phyloP scores from a whole-genome alignment of 2,329 filamentous ascomycete genomes.

The Sclerotinia glacialis region DNA sequence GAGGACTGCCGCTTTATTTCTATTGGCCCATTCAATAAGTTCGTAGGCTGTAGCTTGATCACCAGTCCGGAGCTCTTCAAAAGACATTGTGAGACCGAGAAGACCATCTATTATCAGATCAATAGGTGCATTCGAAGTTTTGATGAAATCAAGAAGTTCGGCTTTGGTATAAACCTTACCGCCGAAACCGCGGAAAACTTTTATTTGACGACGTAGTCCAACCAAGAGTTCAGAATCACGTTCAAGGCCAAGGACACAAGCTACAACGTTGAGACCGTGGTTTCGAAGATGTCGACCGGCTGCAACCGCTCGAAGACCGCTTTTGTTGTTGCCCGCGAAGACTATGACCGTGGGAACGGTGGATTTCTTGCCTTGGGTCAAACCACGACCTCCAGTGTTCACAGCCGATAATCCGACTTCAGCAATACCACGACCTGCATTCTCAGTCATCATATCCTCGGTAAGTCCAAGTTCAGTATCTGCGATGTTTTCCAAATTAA shows the following conservation, averaged over 20 bases:
- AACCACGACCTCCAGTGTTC: slow-evolving; percentile 41
- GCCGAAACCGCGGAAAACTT: slow-evolving; percentile 79
- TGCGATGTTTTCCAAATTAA: slow-evolving; percentile 88
- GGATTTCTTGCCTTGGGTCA: slow-evolving; percentile 41
- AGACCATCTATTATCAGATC: slow-evolving; percentile 87
- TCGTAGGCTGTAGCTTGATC: slow-evolving; percentile 84
- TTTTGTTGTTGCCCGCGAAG: slow-evolving; percentile 93
- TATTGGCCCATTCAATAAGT: slow-evolving; percentile 91
- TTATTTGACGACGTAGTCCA: slow-evolving; percentile 75
- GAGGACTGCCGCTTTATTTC: slow-evolving; percentile 76
- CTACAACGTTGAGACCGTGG: slow-evolving; percentile 74
- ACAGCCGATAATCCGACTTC: slow-evolving; percentile 74
- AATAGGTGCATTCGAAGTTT: slow-evolving; percentile 59
- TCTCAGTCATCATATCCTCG: slow-evolving; percentile 89
- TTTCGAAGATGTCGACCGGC: slow-evolving; percentile 84
- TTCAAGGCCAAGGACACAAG: slow-evolving; percentile 83
- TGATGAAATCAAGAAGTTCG: slow-evolving; percentile 60
- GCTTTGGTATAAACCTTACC: slow-evolving; percentile 65
- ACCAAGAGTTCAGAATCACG: slow-evolving; percentile 78
- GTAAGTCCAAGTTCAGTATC: slow-evolving; percentile 82
- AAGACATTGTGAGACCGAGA: slow-evolving; percentile 80
- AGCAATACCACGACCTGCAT: slow-evolving; percentile 82
- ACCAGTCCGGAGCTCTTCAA: slow-evolving; percentile 80
- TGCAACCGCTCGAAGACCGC: slow-evolving; percentile 78
- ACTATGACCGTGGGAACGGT: slow-evolving; percentile 56